These are phyloP conservation scores for Chloromonas sp. DNA, from an alignment of 163 green algal species.

Conservation along the genomic window DNA sequence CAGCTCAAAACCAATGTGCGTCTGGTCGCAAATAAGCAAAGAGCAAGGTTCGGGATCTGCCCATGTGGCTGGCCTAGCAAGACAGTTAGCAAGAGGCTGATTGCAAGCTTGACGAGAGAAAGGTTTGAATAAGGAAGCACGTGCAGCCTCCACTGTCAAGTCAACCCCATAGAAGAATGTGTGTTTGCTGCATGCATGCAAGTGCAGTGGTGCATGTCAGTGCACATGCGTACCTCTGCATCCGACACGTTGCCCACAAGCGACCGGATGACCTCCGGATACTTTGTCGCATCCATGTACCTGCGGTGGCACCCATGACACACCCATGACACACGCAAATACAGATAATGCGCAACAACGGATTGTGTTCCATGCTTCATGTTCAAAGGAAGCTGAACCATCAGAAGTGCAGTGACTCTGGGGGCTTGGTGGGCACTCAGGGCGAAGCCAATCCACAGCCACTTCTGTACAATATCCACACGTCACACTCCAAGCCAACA, in stretches of 20 bases:
- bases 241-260: constrained; percentile 27
- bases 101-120: not conserved
- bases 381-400: too few species aligned
- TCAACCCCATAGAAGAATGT: not conserved
- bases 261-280: constrained; percentile 15
- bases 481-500: too few species aligned
- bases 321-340: too few species aligned
- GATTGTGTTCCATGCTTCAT: too few species aligned
- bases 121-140: not conserved
- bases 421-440: too few species aligned
- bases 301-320: not conserved
- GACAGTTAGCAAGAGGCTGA: not conserved
- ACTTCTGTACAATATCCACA: too few species aligned
- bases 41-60: too few species aligned
- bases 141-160: not conserved
- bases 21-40: not conserved
- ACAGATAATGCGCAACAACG: too few species aligned
- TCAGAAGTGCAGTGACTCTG: too few species aligned
- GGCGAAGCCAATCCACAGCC: too few species aligned
- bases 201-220: not conserved
- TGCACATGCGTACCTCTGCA: constrained; percentile 8
- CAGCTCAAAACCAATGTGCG: not conserved
- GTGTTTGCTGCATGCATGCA: not conserved
- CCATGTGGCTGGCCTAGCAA: not conserved
- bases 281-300: constrained; percentile 28